These are phyloP conservation scores for Phytophthora citricola DNA, from an alignment of 352 stramenopile species.

Conservation along the genomic window DNA sequence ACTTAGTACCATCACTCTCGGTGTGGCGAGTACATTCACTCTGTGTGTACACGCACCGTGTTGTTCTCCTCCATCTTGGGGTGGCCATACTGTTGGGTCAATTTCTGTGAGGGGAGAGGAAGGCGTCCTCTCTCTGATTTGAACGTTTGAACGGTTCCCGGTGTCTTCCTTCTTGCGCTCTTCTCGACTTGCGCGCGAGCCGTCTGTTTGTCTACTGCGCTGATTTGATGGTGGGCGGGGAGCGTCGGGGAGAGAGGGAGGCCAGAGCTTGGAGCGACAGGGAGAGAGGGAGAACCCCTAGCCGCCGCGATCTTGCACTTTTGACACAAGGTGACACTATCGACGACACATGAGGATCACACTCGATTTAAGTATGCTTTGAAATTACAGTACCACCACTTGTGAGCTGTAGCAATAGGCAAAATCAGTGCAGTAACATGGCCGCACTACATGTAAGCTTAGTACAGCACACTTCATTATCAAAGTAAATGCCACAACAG, in stretches of 20 bases:
- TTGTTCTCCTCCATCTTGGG: constrained; percentile 86
- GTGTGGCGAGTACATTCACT: constrained; percentile 11
- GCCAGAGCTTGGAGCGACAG: constrained; percentile 32
- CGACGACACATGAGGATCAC: not conserved
- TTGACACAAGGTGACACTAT: constrained; percentile 26
- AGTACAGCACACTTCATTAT: too few relatives aligned
- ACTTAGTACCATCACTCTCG: constrained; percentile 23
- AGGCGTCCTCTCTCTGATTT: constrained; percentile 19
- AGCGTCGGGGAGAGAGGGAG: constrained; percentile 29
- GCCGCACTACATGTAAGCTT: too few relatives aligned
- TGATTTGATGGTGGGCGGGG: constrained; percentile 43
- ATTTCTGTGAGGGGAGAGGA: not conserved
- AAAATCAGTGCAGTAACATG: too few relatives aligned
- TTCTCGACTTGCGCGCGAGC: constrained; percentile 36
- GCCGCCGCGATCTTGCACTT: constrained; percentile 8
- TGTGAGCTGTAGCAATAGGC: too few relatives aligned
- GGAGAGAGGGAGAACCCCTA: constrained; percentile 33
- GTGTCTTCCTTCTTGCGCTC: constrained; percentile 8
- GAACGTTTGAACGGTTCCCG: not conserved
- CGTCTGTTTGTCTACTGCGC: constrained; percentile 55
- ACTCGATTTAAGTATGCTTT: constrained; percentile 9
- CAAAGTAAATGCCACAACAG: too few relatives aligned
- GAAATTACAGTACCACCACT: too few relatives aligned
- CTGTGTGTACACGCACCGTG: constrained; percentile 40
- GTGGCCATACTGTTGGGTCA: constrained; percentile 56